Percentiles rank a stretch among this genome's conserved stretches.
These are phyloP conservation scores for Aspergillus tanneri DNA, from an alignment of 2,329 filamentous ascomycete genomes.

Conservation along the genomic window DNA sequence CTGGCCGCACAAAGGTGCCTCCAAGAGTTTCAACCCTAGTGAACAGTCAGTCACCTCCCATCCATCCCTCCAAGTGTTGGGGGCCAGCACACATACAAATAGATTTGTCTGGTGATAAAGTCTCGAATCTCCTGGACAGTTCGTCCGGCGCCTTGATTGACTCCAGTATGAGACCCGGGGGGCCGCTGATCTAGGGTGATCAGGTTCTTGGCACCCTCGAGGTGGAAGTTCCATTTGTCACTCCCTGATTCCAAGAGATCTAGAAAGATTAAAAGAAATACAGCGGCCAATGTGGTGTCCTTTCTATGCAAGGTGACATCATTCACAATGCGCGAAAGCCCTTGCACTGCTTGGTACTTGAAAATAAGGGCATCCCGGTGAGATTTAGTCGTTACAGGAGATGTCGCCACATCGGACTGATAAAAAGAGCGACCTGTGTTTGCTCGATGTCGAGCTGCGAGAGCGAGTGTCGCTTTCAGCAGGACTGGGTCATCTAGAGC, in stretches of 20 bases:
- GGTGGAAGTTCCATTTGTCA: constrained; percentile 35
- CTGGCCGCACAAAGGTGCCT: constrained; percentile 33
- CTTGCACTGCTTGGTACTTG: constrained; percentile 36
- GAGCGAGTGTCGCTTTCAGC: constrained; percentile 33
- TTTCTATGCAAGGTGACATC: constrained; percentile 14
- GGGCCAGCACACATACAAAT: constrained; percentile 24
- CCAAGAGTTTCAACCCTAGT: constrained; percentile 36
- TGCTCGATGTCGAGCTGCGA: constrained; percentile 36
- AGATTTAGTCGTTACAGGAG: constrained; percentile 16
- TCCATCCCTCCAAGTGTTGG: neutral
- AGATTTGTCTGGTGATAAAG: constrained; percentile 33
- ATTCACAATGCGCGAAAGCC: constrained; percentile 24
- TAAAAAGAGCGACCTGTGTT: constrained; percentile 29
- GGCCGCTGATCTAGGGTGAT: constrained; percentile 20
- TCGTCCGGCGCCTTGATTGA: constrained; percentile 24
- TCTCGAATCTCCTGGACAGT: constrained; percentile 29
- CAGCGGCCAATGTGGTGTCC: constrained; percentile 34
- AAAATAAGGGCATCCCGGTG: constrained; percentile 33
- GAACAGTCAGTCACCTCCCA: neutral
- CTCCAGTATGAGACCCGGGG: constrained; percentile 7
- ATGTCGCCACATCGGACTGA: constrained; percentile 9
- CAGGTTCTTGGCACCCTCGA: constrained; percentile 33
- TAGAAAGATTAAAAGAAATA: constrained; percentile 36
- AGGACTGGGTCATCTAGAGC: constrained; percentile 29
- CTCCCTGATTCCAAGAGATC: constrained; percentile 35